Conservation (phyloP, 148 eudicot genomes). For the Rhododendron simsii region DNA sequence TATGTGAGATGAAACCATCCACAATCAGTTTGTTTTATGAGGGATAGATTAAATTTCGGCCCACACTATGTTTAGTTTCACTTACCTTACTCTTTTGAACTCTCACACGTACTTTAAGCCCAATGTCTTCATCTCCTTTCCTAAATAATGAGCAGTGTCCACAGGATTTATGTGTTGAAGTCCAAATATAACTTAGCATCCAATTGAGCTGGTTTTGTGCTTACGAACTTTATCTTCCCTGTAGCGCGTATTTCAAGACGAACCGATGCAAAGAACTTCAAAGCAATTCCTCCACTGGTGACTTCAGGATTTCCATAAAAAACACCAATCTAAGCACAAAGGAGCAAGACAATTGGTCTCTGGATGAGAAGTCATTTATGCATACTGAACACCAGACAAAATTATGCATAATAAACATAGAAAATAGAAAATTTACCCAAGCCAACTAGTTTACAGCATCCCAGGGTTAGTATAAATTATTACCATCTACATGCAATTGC, state of each 20-base stretch:
- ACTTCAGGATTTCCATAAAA: constrained; percentile 99
- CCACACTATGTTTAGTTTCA: background rate
- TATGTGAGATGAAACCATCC: background rate
- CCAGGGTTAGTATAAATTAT: background rate
- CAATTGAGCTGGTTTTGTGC: constrained; percentile 25
- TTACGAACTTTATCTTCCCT: constrained; percentile 97
- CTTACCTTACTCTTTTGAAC: constrained; percentile 97
- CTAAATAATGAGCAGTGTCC: constrained; percentile 15
- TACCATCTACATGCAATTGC: background rate
- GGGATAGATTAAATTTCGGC: background rate
- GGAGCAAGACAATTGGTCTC: constrained; percentile 3
- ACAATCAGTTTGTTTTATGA: background rate
- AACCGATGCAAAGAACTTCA: constrained; percentile 94
- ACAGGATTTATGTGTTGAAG: background rate
- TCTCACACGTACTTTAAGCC: constrained; percentile 89
- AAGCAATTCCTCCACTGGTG: constrained; percentile 97
- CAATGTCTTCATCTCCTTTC: constrained; percentile 97
- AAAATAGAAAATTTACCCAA: background rate
- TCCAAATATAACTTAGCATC: background rate
- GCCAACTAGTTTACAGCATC: background rate
- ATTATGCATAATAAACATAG: background rate
- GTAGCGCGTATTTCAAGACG: constrained; percentile 92
- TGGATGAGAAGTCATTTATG: background rate
- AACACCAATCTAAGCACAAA: constrained; percentile 70
- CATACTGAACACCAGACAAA: background rate